Evolutionary conservation across 257 asterid species (phyloP), one percentile per base, ranked within the genome.

Genomic region (Penstemon newberryi): DNA sequence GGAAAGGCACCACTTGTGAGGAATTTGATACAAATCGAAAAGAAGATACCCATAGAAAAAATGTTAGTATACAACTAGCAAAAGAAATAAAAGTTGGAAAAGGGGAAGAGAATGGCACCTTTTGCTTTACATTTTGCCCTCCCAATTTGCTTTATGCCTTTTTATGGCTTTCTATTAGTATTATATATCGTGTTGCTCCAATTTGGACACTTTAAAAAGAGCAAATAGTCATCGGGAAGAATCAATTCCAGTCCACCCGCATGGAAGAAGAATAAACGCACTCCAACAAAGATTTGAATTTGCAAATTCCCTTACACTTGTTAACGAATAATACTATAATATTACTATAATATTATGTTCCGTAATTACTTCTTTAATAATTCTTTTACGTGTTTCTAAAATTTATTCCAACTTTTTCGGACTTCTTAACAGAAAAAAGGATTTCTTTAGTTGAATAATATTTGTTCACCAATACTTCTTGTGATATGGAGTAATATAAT

Each of bases 201-300:
- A 47, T 54, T 54, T 54, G 11, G 10, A 3, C 59, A 54, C 19
- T 54, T 59, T 39, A 65, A 54, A 56, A 72, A 47, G 66, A 41
- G 57, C 10, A 51, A 33, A 60, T 18, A 67, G 25, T 3, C 37
- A 45, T 56, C 10, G 69, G 72, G 81, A 80, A 76, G 84, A 73
- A 80, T 76, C 50, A 65, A 69, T 65, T 59, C 60, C 52, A 54
- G 33, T 25, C 63, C 75, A 67, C 80, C 56, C 71, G 85, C 42
- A 45, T 43, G 54, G 54, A 44, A 44, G 80, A 80, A 77, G 80
- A 77, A 73, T 66, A 77, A 70, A 77, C 82, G 85, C 70, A 77
- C 66, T 64, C 85, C 85, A 73, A 80, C 85, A 61, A 77, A 73
- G 85, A 80, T 80, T 70, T 67, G 73, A 59, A 60, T 66, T 42